Conservation (phyloP, 2,329 filamentous ascomycete genomes). For the Fusarium avenaceum region DNA sequence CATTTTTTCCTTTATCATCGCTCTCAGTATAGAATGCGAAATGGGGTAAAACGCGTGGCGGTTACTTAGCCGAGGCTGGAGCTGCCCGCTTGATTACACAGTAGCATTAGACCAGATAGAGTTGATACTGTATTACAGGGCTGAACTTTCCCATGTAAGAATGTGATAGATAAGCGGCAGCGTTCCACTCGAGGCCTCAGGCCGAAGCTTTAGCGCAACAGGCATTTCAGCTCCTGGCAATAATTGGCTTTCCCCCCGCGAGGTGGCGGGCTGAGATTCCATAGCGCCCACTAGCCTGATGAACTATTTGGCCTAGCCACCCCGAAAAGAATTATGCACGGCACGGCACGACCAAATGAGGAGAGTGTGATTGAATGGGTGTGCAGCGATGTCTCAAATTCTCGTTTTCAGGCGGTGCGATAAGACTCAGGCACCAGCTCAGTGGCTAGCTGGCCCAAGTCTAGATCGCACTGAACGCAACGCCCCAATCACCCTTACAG, state of each 20-base stretch:
- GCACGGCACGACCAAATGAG: neutral
- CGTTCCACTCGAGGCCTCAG: too few species aligned
- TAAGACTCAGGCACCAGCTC: neutral
- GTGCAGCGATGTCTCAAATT: neutral
- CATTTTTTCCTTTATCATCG: too few species aligned
- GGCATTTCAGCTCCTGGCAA: neutral
- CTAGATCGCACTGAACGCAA: neutral
- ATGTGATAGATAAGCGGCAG: too few species aligned
- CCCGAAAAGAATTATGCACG: neutral
- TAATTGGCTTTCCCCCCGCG: neutral
- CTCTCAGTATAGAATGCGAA: too few species aligned
- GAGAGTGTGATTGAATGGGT: neutral
- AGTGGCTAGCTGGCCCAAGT: neutral
- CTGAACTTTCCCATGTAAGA: too few species aligned
- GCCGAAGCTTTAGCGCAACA: too few species aligned
- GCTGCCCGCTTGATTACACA: too few species aligned
- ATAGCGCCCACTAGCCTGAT: neutral
- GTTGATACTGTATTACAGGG: too few species aligned
- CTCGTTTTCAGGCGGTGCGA: neutral
- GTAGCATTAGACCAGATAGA: too few species aligned
- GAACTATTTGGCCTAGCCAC: neutral
- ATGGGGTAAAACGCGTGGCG: too few species aligned
- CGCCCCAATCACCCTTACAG: neutral
- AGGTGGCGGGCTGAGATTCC: neutral
- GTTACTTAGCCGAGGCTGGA: too few species aligned